Evolutionary conservation across 495 filamentous ascomycete species (phyloP), one percentile per base, ranked within the genome.

Genomic region (Schizothecium vesticola): DNA sequence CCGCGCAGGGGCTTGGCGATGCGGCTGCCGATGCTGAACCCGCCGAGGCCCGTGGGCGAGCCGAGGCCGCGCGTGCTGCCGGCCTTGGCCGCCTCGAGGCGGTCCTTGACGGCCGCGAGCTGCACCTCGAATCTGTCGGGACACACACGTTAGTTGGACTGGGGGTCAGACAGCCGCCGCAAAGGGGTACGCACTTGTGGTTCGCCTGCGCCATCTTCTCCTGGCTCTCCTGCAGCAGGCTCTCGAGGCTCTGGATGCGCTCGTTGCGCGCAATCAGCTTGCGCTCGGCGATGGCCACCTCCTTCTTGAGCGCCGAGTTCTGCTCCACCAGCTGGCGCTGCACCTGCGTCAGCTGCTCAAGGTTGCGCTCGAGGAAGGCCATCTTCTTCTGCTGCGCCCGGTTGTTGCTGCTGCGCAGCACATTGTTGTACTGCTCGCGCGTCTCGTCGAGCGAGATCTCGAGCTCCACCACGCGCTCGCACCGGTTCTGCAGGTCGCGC

Each of bases 331-430:
- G 87, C 83, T 99, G 96, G 24, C 95, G 88, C 78, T 99, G 95
- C 65, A 99, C 96, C 74, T 95, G 91, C 0, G 96, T 99, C 56
- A 99, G 85, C 80, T 98, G 96, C 80, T 99, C 95, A 19, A 99
- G 87, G 78, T 99, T 99, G 75, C 95, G 90, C 81, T 99, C 96
- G 57, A 99, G 82, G 87, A 99, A 99, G 8, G 94, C 95, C 92
- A 99, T 97, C 86, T 98, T 99, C 89, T 99, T 99, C 80, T 98
- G 95, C 80, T 99, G 95, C 24, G 94, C 93, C 51, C 94, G 91
- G 83, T 96, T 97, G 84, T 98, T 98, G 65, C 92, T 96, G 22
- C 91, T 91, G 31, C 94, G 89, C 51, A 99, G 86, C 59, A 99
- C 94, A 71, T 96, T 96, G 82, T 98, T 97, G 80, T 99, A 99